Evolutionary conservation across 345 rosid genomes (phyloP).

Genomic region (Brassica nigra): DNA sequence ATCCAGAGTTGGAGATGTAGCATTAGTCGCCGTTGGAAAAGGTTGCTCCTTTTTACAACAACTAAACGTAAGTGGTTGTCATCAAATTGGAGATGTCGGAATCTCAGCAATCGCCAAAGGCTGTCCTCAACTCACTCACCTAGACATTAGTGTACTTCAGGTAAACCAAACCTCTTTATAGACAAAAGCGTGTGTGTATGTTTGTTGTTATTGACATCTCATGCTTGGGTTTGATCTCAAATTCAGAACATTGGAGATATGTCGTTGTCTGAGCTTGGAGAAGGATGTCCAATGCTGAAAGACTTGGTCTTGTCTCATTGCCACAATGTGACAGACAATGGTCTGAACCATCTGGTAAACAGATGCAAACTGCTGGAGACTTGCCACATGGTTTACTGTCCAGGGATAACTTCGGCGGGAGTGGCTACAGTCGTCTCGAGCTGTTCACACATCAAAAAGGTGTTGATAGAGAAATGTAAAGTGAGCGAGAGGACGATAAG

Average conservation of each 20-base stretch:
- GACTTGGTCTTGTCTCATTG: constrained; percentile 88
- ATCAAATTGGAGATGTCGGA: constrained; percentile 78
- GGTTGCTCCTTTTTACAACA: constrained; percentile 69
- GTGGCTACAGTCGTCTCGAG: constrained; percentile 84
- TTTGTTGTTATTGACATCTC: not conserved
- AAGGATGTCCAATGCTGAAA: constrained; percentile 77
- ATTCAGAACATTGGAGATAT: constrained; percentile 73
- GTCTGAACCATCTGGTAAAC: constrained; percentile 70
- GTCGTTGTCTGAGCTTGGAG: constrained; percentile 76
- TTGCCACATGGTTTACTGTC: constrained; percentile 87
- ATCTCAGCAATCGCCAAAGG: constrained; percentile 84
- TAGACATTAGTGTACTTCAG: constrained; percentile 93
- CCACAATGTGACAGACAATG: constrained; percentile 67
- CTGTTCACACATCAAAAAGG: constrained; percentile 79
- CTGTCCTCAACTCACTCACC: constrained; percentile 67
- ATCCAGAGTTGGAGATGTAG: constrained; percentile 79
- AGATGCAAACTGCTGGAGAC: constrained; percentile 66
- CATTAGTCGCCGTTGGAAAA: constrained; percentile 68
- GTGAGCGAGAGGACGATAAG: constrained; percentile 78
- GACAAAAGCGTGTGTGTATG: not conserved
- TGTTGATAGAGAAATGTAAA: constrained; percentile 86
- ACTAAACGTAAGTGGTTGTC: constrained; percentile 88
- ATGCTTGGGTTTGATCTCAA: not conserved
- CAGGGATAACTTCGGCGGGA: constrained; percentile 65
- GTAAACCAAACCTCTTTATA: constrained; percentile 37